Evolutionary conservation across 1,139 yeast species (phyloP).

Genomic region (Zygotorulaspora mrakii): DNA sequence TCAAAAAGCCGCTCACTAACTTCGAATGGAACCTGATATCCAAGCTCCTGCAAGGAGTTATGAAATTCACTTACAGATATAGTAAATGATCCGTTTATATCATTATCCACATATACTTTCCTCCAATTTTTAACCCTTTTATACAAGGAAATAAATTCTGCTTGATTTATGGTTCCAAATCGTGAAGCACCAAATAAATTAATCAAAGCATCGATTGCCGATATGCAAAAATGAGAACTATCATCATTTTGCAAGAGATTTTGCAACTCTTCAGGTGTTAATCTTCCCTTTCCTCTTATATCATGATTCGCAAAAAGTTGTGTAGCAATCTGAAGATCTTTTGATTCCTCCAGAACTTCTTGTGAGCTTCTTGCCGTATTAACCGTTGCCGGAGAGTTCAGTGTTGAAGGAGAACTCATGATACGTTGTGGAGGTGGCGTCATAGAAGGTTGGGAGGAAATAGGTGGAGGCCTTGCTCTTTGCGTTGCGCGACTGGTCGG

Average conservation of each 20-base stretch:
- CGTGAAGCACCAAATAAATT: slow-evolving; percentile 37
- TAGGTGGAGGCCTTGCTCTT: slow-evolving; percentile 12
- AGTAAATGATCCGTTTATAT: slow-evolving; percentile 36
- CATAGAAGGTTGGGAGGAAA: slow-evolving; percentile 7
- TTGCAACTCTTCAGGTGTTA: slow-evolving; percentile 36
- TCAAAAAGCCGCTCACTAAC: slow-evolving; percentile 36
- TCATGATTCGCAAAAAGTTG: slow-evolving; percentile 35
- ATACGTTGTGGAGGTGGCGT: slow-evolving; percentile 13
- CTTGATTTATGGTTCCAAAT: slow-evolving; percentile 35
- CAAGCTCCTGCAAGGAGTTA: slow-evolving; percentile 36
- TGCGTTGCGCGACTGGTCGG: slow-evolving; percentile 9
- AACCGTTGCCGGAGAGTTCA: slow-evolving; percentile 12
- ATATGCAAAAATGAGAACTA: slow-evolving; percentile 33
- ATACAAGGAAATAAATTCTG: slow-evolving; percentile 35
- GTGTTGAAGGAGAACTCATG: slow-evolving; percentile 4
- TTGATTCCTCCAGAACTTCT: slow-evolving; percentile 19
- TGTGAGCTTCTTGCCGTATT: slow-evolving; percentile 10
- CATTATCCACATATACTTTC: slow-evolving; percentile 37
- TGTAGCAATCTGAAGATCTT: slow-evolving; percentile 31
- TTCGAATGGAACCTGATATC: slow-evolving; percentile 36
- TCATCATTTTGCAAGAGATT: slow-evolving; percentile 38
- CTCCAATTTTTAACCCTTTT: slow-evolving; percentile 37
- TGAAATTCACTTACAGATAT: slow-evolving; percentile 34
- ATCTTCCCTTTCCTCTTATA: slow-evolving; percentile 29
- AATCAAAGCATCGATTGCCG: slow-evolving; percentile 35